Conservation (phyloP, 257 asterid genomes). For the Coffea canephora region DNA sequence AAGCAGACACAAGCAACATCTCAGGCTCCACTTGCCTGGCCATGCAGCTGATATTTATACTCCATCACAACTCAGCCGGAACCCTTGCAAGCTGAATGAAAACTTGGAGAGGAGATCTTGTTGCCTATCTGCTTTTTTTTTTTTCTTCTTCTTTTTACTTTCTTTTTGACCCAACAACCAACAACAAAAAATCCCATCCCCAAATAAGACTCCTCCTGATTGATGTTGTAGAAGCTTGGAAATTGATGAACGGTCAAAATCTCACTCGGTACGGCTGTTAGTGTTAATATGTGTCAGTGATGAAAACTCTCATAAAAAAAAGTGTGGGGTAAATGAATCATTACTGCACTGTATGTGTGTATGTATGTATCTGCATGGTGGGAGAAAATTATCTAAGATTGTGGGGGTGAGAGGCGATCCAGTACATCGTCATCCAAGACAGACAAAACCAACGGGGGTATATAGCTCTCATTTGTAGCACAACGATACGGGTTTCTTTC, state of each 20-base stretch:
- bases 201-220: neutral
- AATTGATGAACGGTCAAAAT: neutral
- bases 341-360: neutral
- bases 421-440: neutral
- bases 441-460: conserved; percentile 15
- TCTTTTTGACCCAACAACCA: too few relatives aligned
- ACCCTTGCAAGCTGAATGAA: too few relatives aligned
- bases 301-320: neutral
- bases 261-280: neutral
- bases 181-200: too few relatives aligned
- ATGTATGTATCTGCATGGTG: neutral
- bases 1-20: neutral
- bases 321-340: neutral
- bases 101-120: too few relatives aligned
- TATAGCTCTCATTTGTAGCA: conserved; percentile 23
- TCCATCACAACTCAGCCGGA: too few relatives aligned
- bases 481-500: neutral
- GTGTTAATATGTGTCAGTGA: neutral
- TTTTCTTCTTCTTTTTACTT: too few relatives aligned
- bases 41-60: neutral
- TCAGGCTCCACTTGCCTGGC: neutral
- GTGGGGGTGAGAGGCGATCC: neutral
- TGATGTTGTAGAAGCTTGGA: neutral
- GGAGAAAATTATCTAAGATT: neutral
- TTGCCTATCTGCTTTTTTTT: too few relatives aligned